Base-by-base conservation (phyloP, 129 eudicot species). In the Artemisia tridentata region DNA sequence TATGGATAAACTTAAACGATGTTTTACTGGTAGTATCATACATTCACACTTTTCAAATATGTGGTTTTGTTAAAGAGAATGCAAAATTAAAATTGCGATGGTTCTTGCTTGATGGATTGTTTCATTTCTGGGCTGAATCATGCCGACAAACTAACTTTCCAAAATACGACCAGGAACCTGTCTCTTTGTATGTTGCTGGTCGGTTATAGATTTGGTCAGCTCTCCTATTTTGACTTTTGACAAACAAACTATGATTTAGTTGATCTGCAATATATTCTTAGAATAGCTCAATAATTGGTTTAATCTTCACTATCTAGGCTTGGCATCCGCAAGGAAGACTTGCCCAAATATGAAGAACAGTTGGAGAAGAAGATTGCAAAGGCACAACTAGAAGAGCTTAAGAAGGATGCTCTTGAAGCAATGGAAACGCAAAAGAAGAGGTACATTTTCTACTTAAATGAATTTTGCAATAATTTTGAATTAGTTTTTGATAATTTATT, bases 331-430 rank as follows among this genome's bases (percentile, higher is more conserved):
- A 90, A 76, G 71, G 88, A 86, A 67, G 91, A 90, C 68, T 76
- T 90, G 70, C 96, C 96, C 73, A 90, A 90, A 72, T 87, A 84
- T 19, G 96, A 90, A 59, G 95, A 86, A 78, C 79, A 85, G n/a
- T 57, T 90, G 86, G 97, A 90, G 65, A 85, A 73, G 4, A 90
- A 87, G 73, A 85, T 90, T 77, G 95, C 97, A 5, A 90, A 90
- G 71, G 95, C 95, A 49, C 95, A 90, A 65, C 54, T 90, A 67
- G 97, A 85, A 72, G 89, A 90, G 82, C 76, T 90, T 76, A 85
- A 90, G 83, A 90, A 87, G 78, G 97, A 87, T 48, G 84, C 82
- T 54, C 41, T 82, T 34, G 93, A 87, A 71, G 85, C 93, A 25
- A 87, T 87, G 93, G 89, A 84, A 54, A 84, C 89, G 57, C 86